Conservation (phyloP, 2,329 filamentous ascomycete genomes). For the Aureobasidium zeae region DNA sequence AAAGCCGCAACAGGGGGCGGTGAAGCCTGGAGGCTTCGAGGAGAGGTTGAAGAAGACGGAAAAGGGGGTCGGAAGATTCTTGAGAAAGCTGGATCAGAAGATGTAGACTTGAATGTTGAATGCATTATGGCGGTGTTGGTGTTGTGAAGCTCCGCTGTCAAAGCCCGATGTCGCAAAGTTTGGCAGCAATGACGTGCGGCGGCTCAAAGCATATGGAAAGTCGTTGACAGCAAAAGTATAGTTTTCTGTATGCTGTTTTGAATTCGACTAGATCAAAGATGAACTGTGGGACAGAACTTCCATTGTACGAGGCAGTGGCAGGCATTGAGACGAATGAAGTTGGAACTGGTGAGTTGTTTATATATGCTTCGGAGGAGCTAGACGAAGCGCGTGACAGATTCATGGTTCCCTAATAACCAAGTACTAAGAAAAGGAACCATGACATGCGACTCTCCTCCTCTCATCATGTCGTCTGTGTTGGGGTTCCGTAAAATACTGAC, state of each 20-base stretch:
- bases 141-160: neutral
- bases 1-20: constrained; percentile 22
- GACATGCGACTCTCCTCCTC: too few relatives aligned
- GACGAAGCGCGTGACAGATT: too few relatives aligned
- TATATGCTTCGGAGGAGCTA: too few relatives aligned
- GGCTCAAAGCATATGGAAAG: neutral
- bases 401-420: too few relatives aligned
- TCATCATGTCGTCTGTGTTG: constrained; percentile 1
- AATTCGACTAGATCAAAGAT: neutral
- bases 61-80: constrained; percentile 59
- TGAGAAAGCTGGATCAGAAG: constrained; percentile 60
- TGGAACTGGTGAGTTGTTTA: constrained; percentile 12
- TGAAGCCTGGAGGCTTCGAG: constrained; percentile 41
- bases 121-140: neutral
- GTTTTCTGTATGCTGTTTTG: neutral
- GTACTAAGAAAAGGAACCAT: too few relatives aligned
- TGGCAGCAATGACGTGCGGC: constrained; percentile 7
- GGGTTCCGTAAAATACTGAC: constrained; percentile 7
- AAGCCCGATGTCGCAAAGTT: constrained; percentile 5
- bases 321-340: neutral
- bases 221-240: neutral
- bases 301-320: neutral
- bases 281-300: constrained; percentile 8
- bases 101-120: neutral
- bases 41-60: constrained; percentile 58